Conservation (phyloP, 345 rosid genomes). For the Populus deltoides region DNA sequence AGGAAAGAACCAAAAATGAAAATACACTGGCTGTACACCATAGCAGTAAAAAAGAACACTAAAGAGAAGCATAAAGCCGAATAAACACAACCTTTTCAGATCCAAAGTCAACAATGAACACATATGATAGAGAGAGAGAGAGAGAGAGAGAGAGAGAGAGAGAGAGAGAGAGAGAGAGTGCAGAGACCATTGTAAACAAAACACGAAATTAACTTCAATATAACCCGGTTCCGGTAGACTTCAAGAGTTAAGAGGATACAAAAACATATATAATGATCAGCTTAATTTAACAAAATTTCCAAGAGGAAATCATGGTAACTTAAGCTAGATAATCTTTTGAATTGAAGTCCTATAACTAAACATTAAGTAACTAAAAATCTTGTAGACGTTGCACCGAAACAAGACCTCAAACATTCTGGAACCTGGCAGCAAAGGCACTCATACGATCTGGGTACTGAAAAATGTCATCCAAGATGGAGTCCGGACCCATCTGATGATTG, state of each 20-base stretch:
- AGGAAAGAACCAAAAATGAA: neutral
- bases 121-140: neutral
- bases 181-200: neutral
- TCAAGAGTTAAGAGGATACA: too few relatives aligned
- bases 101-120: neutral
- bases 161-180: neutral
- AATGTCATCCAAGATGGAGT: constrained; percentile 32
- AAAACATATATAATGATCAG: too few relatives aligned
- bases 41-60: neutral
- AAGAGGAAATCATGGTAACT: neutral
- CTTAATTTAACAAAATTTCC: too few relatives aligned
- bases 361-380: neutral
- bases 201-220: neutral
- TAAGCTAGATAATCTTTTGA: neutral
- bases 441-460: constrained; percentile 37
- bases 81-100: neutral
- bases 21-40: neutral
- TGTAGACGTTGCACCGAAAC: neutral
- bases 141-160: neutral
- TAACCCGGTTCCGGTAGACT: neutral
- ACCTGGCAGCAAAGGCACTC: constrained; percentile 36
- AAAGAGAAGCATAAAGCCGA: neutral
- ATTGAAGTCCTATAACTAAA: neutral
- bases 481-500: constrained; percentile 25
- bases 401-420: constrained; percentile 28